Conservation (phyloP, 805 yeast genomes). For the Wickerhamomyces chaumierensis region DNA sequence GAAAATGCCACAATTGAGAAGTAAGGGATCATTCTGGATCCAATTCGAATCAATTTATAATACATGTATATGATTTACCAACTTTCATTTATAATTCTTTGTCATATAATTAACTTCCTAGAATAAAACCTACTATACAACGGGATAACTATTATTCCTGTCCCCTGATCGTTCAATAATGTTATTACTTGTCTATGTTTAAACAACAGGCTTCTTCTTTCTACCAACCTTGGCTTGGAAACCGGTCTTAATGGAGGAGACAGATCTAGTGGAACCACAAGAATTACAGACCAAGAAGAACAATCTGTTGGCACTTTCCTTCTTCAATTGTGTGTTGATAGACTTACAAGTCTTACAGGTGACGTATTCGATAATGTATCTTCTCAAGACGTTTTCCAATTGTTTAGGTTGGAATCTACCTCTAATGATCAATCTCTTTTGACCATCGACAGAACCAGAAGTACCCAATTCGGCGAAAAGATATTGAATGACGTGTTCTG, state of each 20-base stretch:
- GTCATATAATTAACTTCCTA: too few relatives aligned
- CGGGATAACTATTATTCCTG: too few relatives aligned
- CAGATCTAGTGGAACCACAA: constrained; percentile 96
- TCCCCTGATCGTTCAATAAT: constrained; percentile 1
- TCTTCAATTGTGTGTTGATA: constrained; percentile 89
- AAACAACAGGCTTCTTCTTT: constrained; percentile 49
- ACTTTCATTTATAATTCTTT: too few relatives aligned
- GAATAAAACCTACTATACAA: background rate
- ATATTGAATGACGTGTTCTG: constrained; percentile 94
- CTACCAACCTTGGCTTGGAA: constrained; percentile 96
- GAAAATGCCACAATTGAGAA: too few relatives aligned
- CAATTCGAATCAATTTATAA: too few relatives aligned
- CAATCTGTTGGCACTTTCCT: constrained; percentile 92
- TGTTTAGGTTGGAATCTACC: constrained; percentile 98
- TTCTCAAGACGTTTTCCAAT: constrained; percentile 90
- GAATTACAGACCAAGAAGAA: constrained; percentile 96
- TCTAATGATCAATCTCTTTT: constrained; percentile 90
- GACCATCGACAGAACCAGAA: constrained; percentile 97
- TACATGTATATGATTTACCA: too few relatives aligned
- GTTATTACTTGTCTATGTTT: too few relatives aligned
- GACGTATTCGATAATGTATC: constrained; percentile 94
- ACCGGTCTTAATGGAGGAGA: constrained; percentile 96
- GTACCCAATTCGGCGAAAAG: constrained; percentile 98
- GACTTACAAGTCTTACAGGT: constrained; percentile 98
- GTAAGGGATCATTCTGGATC: too few relatives aligned